phyloP scores from a whole-genome alignment of 2,329 filamentous ascomycete species.

The Lecanicillium sp. region DNA sequence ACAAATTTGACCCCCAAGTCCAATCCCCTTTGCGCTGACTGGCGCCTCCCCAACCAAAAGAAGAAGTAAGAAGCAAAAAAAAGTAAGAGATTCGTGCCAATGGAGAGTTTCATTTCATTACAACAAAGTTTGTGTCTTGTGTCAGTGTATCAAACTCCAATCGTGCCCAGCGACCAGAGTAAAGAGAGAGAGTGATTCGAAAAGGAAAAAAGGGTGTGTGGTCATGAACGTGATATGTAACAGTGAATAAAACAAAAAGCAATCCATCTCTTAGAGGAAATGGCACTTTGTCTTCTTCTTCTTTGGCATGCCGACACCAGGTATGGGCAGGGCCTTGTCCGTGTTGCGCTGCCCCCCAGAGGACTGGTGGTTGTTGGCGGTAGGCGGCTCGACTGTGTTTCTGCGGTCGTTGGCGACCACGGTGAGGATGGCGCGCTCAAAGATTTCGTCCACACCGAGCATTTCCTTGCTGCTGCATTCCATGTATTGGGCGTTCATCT shows the following conservation, averaged over 20 bases:
- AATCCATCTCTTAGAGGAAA: slow-evolving; percentile 52
- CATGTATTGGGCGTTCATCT: slow-evolving; percentile 94
- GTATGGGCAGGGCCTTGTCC: slow-evolving; percentile 27
- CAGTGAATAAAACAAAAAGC: slow-evolving; percentile 7
- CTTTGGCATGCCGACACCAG: slow-evolving; percentile 46
- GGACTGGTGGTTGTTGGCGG: slow-evolving; percentile 28
- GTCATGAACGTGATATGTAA: neutral
- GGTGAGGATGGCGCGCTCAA: slow-evolving; percentile 82
- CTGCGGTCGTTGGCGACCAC: slow-evolving; percentile 75
- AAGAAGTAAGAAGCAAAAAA: slow-evolving; percentile 20
- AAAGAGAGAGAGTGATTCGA: neutral
- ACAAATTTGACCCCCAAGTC: neutral
- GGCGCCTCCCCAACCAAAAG: no score
- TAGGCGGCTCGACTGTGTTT: slow-evolving; percentile 47
- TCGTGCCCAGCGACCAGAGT: slow-evolving; percentile 1
- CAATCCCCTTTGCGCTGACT: no score
- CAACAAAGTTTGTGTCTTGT: no score
- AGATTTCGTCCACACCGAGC: slow-evolving; percentile 92
- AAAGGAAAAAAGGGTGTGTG: slow-evolving; percentile 2
- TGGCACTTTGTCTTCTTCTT: slow-evolving; percentile 81
- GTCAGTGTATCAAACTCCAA: slow-evolving; percentile 23
- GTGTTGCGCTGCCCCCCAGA: slow-evolving; percentile 25
- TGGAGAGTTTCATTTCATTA: slow-evolving; percentile 25
- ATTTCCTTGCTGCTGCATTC: slow-evolving; percentile 99
- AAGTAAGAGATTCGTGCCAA: slow-evolving; percentile 29